phyloP scores from a whole-genome alignment of 805 yeast species.

The Jamesozyma hellenica region DNA sequence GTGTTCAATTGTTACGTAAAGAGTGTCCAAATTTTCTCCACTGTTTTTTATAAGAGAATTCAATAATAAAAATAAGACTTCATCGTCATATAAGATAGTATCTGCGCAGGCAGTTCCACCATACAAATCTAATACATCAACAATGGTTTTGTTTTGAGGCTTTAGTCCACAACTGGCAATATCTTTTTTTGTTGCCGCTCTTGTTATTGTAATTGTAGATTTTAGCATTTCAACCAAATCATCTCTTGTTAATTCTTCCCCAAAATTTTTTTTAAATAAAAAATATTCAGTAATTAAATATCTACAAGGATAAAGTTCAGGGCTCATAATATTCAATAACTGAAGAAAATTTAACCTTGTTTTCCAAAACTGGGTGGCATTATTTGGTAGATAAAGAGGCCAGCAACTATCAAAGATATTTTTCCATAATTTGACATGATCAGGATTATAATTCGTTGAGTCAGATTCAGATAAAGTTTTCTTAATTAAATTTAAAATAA shows the following conservation, averaged over 20 bases:
- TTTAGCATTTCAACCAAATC: conserved; percentile 17
- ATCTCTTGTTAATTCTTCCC: conserved; percentile 8
- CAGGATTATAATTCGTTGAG: not conserved
- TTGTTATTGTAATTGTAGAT: conserved; percentile 1
- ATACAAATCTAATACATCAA: conserved; percentile 8
- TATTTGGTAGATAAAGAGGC: conserved; percentile 14
- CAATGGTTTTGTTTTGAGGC: conserved; percentile 6
- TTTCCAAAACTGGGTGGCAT: conserved; percentile 14
- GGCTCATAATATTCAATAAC: conserved; percentile 11
- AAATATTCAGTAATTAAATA: conserved; percentile 15
- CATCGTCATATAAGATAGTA: conserved; percentile 9
- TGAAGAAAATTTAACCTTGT: conserved; percentile 12
- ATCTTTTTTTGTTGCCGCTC: not conserved
- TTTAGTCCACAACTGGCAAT: not conserved
- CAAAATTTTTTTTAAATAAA: conserved; percentile 12
- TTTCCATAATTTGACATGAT: conserved; percentile 9
- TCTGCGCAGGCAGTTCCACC: conserved; percentile 3
- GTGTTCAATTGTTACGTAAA: conserved; percentile 14
- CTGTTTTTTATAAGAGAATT: conserved; percentile 12
- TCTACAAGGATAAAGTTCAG: conserved; percentile 4
- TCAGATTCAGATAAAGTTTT: not conserved
- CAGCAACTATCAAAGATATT: conserved; percentile 14
- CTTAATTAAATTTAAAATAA: not conserved
- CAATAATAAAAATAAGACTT: conserved; percentile 15
- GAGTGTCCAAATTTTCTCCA: conserved; percentile 8